Percentiles rank a stretch among this genome's conserved stretches.
Conservation (phyloP, 225 moss, liverwort and hornwort species). For the Bryoerythrophyllum caledonicum region DNA sequence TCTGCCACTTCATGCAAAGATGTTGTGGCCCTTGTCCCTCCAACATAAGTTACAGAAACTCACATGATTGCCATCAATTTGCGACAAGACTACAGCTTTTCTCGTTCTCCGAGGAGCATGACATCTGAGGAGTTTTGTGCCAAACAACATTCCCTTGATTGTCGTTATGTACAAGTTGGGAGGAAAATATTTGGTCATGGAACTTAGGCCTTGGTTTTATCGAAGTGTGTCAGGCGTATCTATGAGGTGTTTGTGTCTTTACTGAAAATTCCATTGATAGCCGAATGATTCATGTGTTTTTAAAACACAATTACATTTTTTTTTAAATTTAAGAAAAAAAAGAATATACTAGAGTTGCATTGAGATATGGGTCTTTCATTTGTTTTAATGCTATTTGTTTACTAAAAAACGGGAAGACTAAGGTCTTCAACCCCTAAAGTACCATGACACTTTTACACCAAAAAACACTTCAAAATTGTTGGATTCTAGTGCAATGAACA, state of each 20-base stretch:
- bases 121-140: not conserved
- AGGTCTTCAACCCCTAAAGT: no score
- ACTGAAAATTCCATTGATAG: no score
- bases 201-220: not conserved
- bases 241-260: not conserved
- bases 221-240: not conserved
- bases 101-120: not conserved
- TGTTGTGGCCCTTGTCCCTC: not conserved
- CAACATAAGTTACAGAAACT: not conserved
- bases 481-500: no score
- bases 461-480: no score
- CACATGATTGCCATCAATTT: not conserved
- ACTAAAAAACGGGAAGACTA: no score
- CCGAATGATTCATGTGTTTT: no score
- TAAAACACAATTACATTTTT: no score
- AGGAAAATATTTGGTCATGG: not conserved
- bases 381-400: no score
- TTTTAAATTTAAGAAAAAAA: no score
- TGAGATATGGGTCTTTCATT: no score
- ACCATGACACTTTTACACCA: no score
- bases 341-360: no score
- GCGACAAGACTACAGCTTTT: not conserved
- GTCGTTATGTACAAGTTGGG: not conserved
- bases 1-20: not conserved
- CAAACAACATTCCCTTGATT: not conserved